Conservation (phyloP, 163 green algal genomes). For the Chloromonas sp. region DNA sequence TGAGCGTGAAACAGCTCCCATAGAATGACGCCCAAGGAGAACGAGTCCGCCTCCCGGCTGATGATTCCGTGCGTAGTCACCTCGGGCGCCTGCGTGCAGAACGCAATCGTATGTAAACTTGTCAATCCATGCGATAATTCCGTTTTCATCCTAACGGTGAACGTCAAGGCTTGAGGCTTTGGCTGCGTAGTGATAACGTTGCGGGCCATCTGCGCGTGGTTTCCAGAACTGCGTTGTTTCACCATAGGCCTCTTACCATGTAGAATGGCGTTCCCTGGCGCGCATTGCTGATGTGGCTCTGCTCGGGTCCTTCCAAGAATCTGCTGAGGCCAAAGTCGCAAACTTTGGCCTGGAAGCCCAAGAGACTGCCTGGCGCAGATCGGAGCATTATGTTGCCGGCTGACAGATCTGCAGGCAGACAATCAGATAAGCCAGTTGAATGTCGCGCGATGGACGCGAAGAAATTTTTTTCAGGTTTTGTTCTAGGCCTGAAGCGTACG, state of each 20-base stretch:
- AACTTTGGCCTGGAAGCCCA: constrained; percentile 33
- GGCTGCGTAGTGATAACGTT: too few relatives aligned
- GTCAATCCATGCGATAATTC: too few relatives aligned
- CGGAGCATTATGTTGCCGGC: constrained; percentile 49
- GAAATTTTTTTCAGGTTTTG: too few relatives aligned
- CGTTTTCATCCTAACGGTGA: too few relatives aligned
- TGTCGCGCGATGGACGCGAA: too few relatives aligned
- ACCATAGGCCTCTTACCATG: neutral
- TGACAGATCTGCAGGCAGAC: constrained; percentile 4
- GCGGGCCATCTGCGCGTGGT: too few relatives aligned
- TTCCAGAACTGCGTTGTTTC: too few relatives aligned
- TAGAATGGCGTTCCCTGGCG: constrained; percentile 20
- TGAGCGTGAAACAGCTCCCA: constrained; percentile 22
- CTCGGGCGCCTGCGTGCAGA: constrained; percentile 10
- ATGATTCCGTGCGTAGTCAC: constrained; percentile 18
- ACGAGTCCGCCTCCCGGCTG: constrained; percentile 21
- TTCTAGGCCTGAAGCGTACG: too few relatives aligned
- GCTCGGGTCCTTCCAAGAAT: constrained; percentile 10
- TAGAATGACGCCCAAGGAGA: constrained; percentile 25
- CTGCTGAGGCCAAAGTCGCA: constrained; percentile 21
- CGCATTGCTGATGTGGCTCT: constrained; percentile 15
- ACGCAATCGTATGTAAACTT: too few relatives aligned
- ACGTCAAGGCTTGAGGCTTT: too few relatives aligned
- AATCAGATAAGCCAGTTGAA: too few relatives aligned
- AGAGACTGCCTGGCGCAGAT: constrained; percentile 36